phyloP scores from a whole-genome alignment of 148 eudicot genomes.

The Cornus suecica region DNA sequence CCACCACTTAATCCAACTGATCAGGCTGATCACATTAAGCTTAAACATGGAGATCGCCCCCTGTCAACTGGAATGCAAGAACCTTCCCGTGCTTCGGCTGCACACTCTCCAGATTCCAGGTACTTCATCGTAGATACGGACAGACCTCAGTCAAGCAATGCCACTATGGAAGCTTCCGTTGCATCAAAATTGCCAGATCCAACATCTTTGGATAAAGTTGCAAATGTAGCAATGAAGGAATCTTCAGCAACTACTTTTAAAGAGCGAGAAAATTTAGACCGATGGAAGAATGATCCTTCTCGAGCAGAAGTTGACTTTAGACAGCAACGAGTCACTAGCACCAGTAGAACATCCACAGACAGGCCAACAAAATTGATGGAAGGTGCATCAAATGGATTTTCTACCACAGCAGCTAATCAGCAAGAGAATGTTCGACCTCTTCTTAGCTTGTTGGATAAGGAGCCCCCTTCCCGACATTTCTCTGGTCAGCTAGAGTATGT shows the following conservation, averaged over 20 bases:
- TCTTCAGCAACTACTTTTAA: slow-evolving; percentile 17
- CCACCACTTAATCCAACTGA: slow-evolving; percentile 44
- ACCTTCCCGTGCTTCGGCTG: slow-evolving; percentile 37
- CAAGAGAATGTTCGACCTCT: slow-evolving; percentile 88
- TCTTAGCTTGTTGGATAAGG: slow-evolving; percentile 90
- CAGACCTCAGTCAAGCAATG: slow-evolving; percentile 54
- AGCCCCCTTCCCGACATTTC: slow-evolving; percentile 86
- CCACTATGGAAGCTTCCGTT: slow-evolving; percentile 41
- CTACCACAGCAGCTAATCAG: slow-evolving; percentile 42
- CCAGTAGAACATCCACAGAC: slow-evolving; percentile 56
- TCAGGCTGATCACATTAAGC: slow-evolving; percentile 48
- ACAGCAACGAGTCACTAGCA: slow-evolving; percentile 41
- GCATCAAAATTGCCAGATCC: slow-evolving; percentile 49
- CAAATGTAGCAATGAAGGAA: slow-evolving; percentile 39
- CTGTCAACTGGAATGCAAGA: slow-evolving; percentile 51
- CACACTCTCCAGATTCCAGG: slow-evolving; percentile 43
- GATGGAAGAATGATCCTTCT: slow-evolving; percentile 41
- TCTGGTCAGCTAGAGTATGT: slow-evolving; percentile 90
- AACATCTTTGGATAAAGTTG: slow-evolving; percentile 46
- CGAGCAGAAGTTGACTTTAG: slow-evolving; percentile 56
- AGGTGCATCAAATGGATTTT: slow-evolving; percentile 52
- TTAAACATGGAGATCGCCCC: slow-evolving; percentile 42
- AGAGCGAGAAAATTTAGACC: slow-evolving; percentile 33
- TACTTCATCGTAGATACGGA: slow-evolving; percentile 44
- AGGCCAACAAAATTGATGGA: slow-evolving; percentile 49